These are phyloP conservation scores for Schizochytrium sp. DNA, from an alignment of 108 stramenopile genomes.

Conservation along the genomic window DNA sequence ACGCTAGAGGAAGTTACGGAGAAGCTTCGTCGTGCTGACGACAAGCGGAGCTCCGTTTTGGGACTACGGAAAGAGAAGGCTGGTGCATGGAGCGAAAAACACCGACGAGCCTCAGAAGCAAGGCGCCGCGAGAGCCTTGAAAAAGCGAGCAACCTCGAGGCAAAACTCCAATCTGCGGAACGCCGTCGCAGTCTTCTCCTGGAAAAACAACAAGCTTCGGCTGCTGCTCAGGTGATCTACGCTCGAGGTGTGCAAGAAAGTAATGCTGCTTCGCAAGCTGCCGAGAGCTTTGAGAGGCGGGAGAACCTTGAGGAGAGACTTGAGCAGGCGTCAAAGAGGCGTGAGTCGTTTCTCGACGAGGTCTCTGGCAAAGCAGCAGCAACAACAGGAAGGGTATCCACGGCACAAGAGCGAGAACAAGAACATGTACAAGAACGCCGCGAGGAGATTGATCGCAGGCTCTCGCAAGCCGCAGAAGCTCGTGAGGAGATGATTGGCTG, in stretches of 20 bases:
- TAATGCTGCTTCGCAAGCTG: not conserved
- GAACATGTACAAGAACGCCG: not conserved
- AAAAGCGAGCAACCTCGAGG: constrained; percentile 15
- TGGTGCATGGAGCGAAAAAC: not conserved
- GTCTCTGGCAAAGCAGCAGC: not conserved
- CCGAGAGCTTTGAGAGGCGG: constrained; percentile 17
- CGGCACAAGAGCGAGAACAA: constrained; percentile 51
- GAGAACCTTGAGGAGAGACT: constrained; percentile 13
- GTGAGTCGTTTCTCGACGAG: constrained; percentile 45
- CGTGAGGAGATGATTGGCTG: not conserved
- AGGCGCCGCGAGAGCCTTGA: not conserved
- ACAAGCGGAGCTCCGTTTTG: constrained; percentile 27
- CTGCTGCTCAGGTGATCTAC: constrained; percentile 53
- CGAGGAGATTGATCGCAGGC: not conserved
- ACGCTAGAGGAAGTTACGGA: constrained; percentile 6
- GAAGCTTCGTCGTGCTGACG: not conserved
- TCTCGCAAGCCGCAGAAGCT: constrained; percentile 30
- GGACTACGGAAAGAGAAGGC: constrained; percentile 28
- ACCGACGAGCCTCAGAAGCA: not conserved
- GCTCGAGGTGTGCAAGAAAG: constrained; percentile 33
- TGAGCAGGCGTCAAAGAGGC: constrained; percentile 38
- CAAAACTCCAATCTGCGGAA: constrained; percentile 18
- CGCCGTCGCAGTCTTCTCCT: constrained; percentile 7
- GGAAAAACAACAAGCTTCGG: constrained; percentile 25
- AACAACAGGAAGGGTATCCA: not conserved